phyloP scores from a whole-genome alignment of 129 eudicot species.

The Flaveria trinervia region DNA sequence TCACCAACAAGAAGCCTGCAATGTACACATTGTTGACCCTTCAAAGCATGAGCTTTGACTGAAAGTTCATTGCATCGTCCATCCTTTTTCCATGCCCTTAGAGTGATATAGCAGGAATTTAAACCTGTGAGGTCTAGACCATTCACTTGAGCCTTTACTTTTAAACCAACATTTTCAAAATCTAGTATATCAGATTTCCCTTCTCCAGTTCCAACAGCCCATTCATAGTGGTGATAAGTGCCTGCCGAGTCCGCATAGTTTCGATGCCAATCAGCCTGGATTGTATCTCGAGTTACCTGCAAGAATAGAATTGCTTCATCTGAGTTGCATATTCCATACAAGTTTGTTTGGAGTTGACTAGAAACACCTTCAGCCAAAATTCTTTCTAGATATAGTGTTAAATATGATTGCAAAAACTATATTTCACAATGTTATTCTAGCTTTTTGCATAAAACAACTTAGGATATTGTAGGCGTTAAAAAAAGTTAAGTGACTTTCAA shows the following conservation, averaged over 20 bases:
- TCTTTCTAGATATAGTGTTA: neutral
- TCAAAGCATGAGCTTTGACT: conserved; percentile 96
- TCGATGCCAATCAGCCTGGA: conserved; percentile 90
- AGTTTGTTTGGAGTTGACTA: neutral
- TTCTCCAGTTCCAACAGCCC: conserved; percentile 95
- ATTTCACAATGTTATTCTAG: neutral
- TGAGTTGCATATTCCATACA: neutral
- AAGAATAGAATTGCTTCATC: conserved; percentile 7
- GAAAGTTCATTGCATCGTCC: conserved; percentile 75
- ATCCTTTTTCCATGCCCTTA: conserved; percentile 94
- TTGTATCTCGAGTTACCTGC: conserved; percentile 78
- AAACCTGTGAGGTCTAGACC: conserved; percentile 77
- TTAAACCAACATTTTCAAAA: conserved; percentile 89
- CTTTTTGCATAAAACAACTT: neutral
- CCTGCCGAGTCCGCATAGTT: conserved; percentile 68
- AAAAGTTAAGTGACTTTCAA: neutral
- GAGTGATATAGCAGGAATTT: conserved; percentile 82
- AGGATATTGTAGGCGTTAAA: neutral
- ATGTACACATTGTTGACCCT: conserved; percentile 90
- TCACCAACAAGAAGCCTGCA: conserved; percentile 94
- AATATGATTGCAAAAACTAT: neutral
- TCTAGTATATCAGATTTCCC: conserved; percentile 90
- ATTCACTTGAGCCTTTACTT: conserved; percentile 64
- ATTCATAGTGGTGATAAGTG: conserved; percentile 87
- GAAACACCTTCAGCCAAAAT: neutral